A percentile compares a stretch with the other conserved stretches of the same genome.
phyloP scores from a whole-genome alignment of 208 protist species.

The Trypanosoma boissoni region DNA sequence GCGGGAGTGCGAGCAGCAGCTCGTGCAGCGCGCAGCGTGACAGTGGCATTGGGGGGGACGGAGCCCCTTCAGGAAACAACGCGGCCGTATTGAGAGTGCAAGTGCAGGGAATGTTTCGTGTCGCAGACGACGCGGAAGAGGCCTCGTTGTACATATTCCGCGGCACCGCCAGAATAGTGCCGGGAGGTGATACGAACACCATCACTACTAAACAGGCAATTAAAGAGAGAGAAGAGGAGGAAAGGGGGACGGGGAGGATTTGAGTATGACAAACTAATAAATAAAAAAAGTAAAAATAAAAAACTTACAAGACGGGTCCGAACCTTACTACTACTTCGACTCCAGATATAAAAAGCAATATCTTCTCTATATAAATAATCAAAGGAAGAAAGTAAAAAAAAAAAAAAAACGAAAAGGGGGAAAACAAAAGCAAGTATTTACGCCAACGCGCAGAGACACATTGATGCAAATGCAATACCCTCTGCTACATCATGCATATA shows the following conservation, averaged over 20 bases:
- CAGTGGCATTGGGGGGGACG: slow-evolving; percentile 27
- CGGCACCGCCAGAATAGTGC: too few relatives aligned
- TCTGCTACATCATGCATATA: too few relatives aligned
- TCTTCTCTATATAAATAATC: slow-evolving; percentile 1
- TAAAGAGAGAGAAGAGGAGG: not conserved
- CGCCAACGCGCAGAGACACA: too few relatives aligned
- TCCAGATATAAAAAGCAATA: slow-evolving; percentile 1
- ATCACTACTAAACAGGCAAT: not conserved
- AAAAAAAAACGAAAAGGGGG: slow-evolving; percentile 5
- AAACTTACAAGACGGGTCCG: too few relatives aligned
- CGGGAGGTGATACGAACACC: too few relatives aligned
- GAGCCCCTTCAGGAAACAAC: slow-evolving; percentile 14
- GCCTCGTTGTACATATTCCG: too few relatives aligned
- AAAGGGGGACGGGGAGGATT: not conserved
- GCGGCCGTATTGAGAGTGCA: slow-evolving; percentile 12
- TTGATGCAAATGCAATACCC: too few relatives aligned
- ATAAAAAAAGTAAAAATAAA: slow-evolving; percentile 9
- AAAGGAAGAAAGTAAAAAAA: slow-evolving; percentile 17
- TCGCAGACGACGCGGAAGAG: not conserved
- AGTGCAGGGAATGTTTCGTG: not conserved
- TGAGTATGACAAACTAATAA: not conserved
- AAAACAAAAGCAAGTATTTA: too few relatives aligned
- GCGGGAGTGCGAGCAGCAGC: slow-evolving; percentile 37
- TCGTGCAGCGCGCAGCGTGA: slow-evolving; percentile 55
- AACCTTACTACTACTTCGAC: too few relatives aligned